A percentile compares a stretch with the other conserved stretches of the same genome.
Evolutionary conservation across 2,329 filamentous ascomycete genomes (phyloP).

Genomic region (Fusarium sp.): DNA sequence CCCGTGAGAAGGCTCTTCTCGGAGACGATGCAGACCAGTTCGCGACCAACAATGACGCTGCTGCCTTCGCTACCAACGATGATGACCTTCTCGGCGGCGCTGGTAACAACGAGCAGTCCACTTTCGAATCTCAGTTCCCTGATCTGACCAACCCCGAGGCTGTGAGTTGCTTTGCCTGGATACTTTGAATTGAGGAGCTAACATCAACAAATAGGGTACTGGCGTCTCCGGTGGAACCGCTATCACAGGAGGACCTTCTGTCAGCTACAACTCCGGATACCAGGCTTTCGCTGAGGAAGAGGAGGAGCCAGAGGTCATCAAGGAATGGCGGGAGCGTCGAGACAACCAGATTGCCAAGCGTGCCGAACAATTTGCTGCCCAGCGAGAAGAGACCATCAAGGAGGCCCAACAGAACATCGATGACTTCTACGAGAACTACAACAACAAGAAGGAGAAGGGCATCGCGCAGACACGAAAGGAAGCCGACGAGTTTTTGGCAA

Average conservation of each 20-base stretch:
- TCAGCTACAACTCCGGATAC: conserved; percentile 72
- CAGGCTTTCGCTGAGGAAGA: conserved; percentile 73
- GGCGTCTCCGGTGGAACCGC: conserved; percentile 48
- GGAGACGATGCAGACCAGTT: conserved; percentile 96
- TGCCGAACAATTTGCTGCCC: conserved; percentile 82
- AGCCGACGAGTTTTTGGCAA: conserved; percentile 90
- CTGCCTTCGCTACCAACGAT: conserved; percentile 71
- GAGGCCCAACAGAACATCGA: conserved; percentile 96
- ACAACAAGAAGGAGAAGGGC: conserved; percentile 95
- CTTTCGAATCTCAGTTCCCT: conserved; percentile 91
- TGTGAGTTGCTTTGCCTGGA: conserved; percentile 45
- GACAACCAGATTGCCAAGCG: conserved; percentile 86
- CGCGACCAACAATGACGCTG: conserved; percentile 78
- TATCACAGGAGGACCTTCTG: conserved; percentile 81
- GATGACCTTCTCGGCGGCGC: conserved; percentile 81
- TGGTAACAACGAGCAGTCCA: conserved; percentile 64
- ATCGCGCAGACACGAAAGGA: conserved; percentile 90
- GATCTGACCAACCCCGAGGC: conserved; percentile 68
- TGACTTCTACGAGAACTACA: conserved; percentile 99
- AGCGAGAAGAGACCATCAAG: conserved; percentile 87
- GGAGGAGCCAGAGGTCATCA: conserved; percentile 88
- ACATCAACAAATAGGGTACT: conserved; percentile 46
- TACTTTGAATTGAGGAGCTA: conserved; percentile 7
- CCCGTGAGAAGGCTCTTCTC: conserved; percentile 88
- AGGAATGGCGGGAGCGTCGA: conserved; percentile 91